Base-by-base conservation (phyloP, 441 rosid species). In the Eutrema salsugineum region DNA sequence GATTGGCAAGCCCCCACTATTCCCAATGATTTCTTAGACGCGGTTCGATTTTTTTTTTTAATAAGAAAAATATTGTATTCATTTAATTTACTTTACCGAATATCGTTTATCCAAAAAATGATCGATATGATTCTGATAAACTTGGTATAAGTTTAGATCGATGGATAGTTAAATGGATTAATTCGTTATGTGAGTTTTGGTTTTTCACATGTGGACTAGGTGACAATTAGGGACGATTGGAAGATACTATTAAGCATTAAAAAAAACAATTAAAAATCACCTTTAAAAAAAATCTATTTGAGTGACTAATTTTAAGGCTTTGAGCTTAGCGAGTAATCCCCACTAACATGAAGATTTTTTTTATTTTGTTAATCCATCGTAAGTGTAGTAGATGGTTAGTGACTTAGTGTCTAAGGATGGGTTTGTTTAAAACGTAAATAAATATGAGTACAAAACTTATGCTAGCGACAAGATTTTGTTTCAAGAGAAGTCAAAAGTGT, bases 401-500 rank as follows among this genome's bases (percentile, higher is more conserved):
- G 1, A 19, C 28, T 27, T 51, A 6, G 36, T 27, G 9, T 51
- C 17, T 28, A 51, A 27, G 57, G 19, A 51, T 51, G 35, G 24
- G 56, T 24, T 51, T 53, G 38, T 30, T 28, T 15, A 1, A 20
- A 20, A 20, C 22, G 22, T 20, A 20, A 20, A 20, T 20, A 20
- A 1, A 20, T 20, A 20, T 20, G 22, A 24, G 27, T 24, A 30
- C 6, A 28, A 30, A 17, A 30, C 3, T 27, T 40, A 36, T 35
- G 46, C 30, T 24, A 62, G 17, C 28, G 35, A 27, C 3, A 27
- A 43, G 32, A 6, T 28, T 27, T 73, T 58, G 33, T 57, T 32
- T 38, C 16, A 49, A 15, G 51, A 68, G 11, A 68, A 75, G 78
- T 75, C 78, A 75, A 75, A 75, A 27, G 30, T 14, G 28, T 44